phyloP scores from a whole-genome alignment of 2,329 filamentous ascomycete species.

The Bertia moriformis region DNA sequence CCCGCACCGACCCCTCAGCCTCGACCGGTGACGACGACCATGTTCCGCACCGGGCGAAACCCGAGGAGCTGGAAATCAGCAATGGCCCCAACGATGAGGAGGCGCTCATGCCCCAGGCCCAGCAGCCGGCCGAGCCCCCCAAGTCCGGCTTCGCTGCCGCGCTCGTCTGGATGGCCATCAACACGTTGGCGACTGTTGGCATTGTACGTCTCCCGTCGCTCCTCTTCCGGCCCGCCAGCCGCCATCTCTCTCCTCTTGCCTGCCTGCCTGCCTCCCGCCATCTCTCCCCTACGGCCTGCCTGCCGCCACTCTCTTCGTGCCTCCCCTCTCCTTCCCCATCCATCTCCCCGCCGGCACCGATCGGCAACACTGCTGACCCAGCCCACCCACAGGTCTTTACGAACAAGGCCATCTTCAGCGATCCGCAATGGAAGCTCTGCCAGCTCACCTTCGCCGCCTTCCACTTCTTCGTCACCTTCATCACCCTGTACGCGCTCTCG shows the following conservation, averaged over 20 bases:
- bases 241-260: neutral
- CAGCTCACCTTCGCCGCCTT: conserved; percentile 55
- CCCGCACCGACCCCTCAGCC: too few species aligned
- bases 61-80: conserved; percentile 19
- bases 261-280: conserved; percentile 1
- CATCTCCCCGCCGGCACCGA: conserved; percentile 2
- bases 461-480: conserved; percentile 53
- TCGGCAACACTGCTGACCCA: conserved; percentile 1
- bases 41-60: conserved; percentile 1
- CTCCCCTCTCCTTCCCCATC: neutral
- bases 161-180: conserved; percentile 41
- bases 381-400: conserved; percentile 44
- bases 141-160: conserved; percentile 20
- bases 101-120: conserved; percentile 17
- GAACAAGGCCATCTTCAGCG: conserved; percentile 56
- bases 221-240: neutral
- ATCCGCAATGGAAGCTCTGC: conserved; percentile 41
- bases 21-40: neutral
- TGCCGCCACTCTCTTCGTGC: neutral
- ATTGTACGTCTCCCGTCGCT: conserved; percentile 30
- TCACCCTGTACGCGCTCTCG: conserved; percentile 47
- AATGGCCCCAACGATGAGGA: conserved; percentile 24
- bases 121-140: conserved; percentile 16
- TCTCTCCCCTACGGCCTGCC: conserved; percentile 3
- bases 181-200: conserved; percentile 46